These are phyloP conservation scores for Cordyceps cicadae DNA, from an alignment of 2,329 filamentous ascomycete species.

Conservation along the genomic window DNA sequence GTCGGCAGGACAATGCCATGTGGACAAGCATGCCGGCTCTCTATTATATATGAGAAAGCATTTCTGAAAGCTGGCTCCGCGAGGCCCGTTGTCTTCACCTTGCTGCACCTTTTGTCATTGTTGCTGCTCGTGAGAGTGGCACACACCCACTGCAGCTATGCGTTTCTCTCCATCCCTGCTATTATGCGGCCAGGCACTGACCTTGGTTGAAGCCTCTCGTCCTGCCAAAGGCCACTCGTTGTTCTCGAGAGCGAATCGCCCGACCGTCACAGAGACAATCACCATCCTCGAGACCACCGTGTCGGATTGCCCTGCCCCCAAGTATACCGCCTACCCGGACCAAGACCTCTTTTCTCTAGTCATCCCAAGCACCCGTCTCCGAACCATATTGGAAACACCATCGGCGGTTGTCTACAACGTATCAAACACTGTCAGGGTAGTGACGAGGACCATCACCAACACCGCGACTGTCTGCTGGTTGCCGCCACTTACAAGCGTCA, in stretches of 20 bases:
- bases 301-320: neutral
- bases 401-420: neutral
- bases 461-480: neutral
- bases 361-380: neutral
- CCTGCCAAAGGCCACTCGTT: neutral
- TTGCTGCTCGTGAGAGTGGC: neutral
- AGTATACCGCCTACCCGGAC: neutral
- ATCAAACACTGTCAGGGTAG: neutral
- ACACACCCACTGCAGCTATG: neutral
- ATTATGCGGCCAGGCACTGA: neutral
- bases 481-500: neutral
- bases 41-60: neutral
- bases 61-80: neutral
- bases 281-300: neutral
- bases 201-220: neutral
- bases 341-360: neutral
- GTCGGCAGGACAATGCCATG: neutral
- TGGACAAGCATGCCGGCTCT: neutral
- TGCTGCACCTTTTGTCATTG: neutral
- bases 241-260: neutral
- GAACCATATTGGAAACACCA: neutral
- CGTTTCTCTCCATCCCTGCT: neutral
- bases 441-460: neutral
- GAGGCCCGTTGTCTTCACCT: neutral
- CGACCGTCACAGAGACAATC: neutral